These are phyloP conservation scores for Phialophora chinensis DNA, from an alignment of 2,329 filamentous ascomycete species.

Conservation along the genomic window DNA sequence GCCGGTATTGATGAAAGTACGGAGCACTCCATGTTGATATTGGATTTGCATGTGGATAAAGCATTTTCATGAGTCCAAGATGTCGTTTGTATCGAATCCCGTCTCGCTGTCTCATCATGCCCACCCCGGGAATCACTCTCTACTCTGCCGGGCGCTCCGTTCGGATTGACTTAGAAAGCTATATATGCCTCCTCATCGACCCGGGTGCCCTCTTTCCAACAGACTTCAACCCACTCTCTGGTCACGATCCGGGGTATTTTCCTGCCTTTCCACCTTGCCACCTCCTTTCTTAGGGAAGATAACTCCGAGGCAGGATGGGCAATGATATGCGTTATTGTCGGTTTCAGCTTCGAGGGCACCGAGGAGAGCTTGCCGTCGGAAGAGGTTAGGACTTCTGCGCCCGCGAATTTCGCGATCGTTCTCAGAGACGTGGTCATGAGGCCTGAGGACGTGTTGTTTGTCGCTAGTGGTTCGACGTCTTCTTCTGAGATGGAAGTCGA, in stretches of 20 bases:
- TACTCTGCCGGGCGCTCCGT: background rate
- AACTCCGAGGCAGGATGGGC: conserved; percentile 56
- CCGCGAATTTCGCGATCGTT: conserved; percentile 71
- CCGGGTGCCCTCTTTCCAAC: conserved; percentile 78
- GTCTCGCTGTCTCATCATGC: no score
- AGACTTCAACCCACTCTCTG: conserved; percentile 74
- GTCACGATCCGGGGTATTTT: conserved; percentile 72
- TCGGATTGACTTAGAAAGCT: conserved; percentile 5
- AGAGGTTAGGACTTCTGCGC: conserved; percentile 58
- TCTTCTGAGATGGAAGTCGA: conserved; percentile 11
- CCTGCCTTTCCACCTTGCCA: conserved; percentile 46
- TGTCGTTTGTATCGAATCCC: background rate
- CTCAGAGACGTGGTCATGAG: conserved; percentile 51
- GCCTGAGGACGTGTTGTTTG: conserved; percentile 28
- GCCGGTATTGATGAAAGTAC: no score
- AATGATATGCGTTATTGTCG: conserved; percentile 69
- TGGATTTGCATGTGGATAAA: no score
- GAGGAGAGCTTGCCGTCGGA: conserved; percentile 51
- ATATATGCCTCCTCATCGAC: conserved; percentile 74
- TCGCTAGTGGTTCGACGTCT: background rate
- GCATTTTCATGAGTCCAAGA: no score
- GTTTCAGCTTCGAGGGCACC: conserved; percentile 5
- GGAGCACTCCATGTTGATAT: no score
- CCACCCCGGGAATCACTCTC: no score
- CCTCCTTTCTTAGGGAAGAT: conserved; percentile 42